A percentile compares a stretch with the other conserved stretches of the same genome.
Conservation (phyloP, 805 yeast species). For the Barnettozyma pratensis region DNA sequence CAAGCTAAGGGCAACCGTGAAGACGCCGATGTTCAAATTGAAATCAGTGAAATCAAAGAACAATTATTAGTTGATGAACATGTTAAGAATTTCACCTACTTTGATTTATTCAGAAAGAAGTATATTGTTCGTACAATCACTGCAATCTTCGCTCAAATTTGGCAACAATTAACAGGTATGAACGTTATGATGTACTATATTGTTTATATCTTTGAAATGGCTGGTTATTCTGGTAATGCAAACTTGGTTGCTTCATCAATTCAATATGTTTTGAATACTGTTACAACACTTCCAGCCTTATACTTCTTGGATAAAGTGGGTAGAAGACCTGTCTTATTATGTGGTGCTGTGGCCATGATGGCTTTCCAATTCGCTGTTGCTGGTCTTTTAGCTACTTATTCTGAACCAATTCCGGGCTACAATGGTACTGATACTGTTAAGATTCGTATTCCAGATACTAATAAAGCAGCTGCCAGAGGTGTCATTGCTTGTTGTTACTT, state of each 20-base stretch:
- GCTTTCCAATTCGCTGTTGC: conserved; percentile 46
- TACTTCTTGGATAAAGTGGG: conserved; percentile 54
- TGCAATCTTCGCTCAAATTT: conserved; percentile 38
- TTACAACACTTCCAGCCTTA: conserved; percentile 51
- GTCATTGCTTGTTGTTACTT: too few relatives aligned
- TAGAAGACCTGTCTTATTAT: conserved; percentile 54
- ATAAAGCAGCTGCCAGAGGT: too few relatives aligned
- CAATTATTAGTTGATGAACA: too few relatives aligned
- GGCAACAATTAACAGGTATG: conserved; percentile 70
- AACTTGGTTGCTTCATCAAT: conserved; percentile 38
- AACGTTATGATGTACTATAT: conserved; percentile 70
- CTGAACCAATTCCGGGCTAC: too few relatives aligned
- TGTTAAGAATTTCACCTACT: conserved; percentile 33
- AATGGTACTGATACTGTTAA: too few relatives aligned
- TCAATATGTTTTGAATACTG: conserved; percentile 38
- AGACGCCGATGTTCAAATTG: conserved; percentile 39
- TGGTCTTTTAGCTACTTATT: conserved; percentile 29
- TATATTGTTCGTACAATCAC: conserved; percentile 39
- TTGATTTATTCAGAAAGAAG: conserved; percentile 33
- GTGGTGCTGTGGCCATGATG: conserved; percentile 58
- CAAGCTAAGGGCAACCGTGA: conserved; percentile 39
- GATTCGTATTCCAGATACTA: too few relatives aligned
- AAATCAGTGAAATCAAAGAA: conserved; percentile 44
- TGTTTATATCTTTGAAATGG: conserved; percentile 51
- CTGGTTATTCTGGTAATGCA: conserved; percentile 41